A percentile compares a stretch with the other conserved stretches of the same genome.
These are phyloP conservation scores for Talaromyces pinophilus DNA, from an alignment of 2,329 filamentous ascomycete species.

Conservation along the genomic window DNA sequence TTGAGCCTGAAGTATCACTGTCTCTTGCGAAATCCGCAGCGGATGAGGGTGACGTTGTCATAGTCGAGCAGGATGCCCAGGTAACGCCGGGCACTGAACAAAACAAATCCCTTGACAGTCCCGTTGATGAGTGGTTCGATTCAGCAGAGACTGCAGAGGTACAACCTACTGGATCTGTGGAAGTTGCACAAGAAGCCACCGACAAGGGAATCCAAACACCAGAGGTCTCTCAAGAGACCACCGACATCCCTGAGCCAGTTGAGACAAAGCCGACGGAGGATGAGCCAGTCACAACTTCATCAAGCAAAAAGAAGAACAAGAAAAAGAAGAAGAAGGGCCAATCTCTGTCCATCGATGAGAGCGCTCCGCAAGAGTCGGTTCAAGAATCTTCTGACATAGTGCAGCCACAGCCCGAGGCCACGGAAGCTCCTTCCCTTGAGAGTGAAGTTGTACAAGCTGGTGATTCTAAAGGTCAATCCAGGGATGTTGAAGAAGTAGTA, in stretches of 20 bases:
- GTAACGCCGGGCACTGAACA: neutral
- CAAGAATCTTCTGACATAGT: conserved; percentile 12
- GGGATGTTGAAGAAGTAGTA: neutral
- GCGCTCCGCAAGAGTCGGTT: neutral
- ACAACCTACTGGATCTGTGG: neutral
- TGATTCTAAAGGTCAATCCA: neutral
- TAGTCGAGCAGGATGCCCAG: neutral
- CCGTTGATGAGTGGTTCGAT: conserved; percentile 10
- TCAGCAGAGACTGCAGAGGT: conserved; percentile 8
- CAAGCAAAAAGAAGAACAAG: conserved; percentile 29
- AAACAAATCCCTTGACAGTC: neutral
- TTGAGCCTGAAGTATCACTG: neutral
- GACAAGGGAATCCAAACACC: neutral
- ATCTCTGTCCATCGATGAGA: conserved; percentile 21
- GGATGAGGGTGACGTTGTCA: neutral
- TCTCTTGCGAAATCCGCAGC: neutral
- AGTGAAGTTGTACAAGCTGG: neutral
- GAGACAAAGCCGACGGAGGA: conserved; percentile 2
- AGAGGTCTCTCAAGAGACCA: neutral
- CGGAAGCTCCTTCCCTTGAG: neutral
- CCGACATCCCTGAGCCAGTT: neutral
- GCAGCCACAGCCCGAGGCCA: conserved; percentile 1
- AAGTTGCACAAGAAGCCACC: neutral
- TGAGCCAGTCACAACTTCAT: conserved; percentile 5
- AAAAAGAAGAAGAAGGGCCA: conserved; percentile 35